Evolutionary conservation across 1,284 basidiomycete genomes (phyloP).

Genomic region (Uromyces viciae-fabae): DNA sequence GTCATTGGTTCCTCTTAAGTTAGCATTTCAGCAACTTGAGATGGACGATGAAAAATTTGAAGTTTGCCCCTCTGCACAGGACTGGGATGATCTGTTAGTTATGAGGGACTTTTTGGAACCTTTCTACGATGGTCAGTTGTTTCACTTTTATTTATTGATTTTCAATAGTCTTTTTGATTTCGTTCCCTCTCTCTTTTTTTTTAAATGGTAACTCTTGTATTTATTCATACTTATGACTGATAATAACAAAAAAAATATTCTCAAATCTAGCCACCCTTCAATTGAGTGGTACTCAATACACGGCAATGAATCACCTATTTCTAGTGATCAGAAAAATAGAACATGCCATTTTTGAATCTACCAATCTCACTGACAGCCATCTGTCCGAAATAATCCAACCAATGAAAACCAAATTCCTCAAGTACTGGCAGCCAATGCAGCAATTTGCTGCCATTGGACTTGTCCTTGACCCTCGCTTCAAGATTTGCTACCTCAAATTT

Average conservation of each 20-base stretch:
- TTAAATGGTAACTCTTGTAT: no score
- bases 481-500: not conserved
- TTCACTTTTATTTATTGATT: not conserved
- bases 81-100: not conserved
- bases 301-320: not conserved
- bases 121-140: not conserved
- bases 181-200: not conserved
- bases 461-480: constrained; percentile 4
- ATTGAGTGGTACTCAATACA: not conserved
- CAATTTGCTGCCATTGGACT: not conserved
- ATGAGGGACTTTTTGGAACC: not conserved
- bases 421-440: not conserved
- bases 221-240: no score
- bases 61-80: not conserved
- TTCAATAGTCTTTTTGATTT: not conserved
- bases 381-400: not conserved
- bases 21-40: not conserved
- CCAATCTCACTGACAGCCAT: not conserved
- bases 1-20: not conserved
- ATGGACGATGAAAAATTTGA: not conserved
- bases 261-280: not conserved
- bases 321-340: not conserved
- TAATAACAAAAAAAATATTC: no score
- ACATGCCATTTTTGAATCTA: not conserved
- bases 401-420: not conserved